phyloP scores from a whole-genome alignment of 75 land plant genomes.

The Sequoiadendron giganteum region DNA sequence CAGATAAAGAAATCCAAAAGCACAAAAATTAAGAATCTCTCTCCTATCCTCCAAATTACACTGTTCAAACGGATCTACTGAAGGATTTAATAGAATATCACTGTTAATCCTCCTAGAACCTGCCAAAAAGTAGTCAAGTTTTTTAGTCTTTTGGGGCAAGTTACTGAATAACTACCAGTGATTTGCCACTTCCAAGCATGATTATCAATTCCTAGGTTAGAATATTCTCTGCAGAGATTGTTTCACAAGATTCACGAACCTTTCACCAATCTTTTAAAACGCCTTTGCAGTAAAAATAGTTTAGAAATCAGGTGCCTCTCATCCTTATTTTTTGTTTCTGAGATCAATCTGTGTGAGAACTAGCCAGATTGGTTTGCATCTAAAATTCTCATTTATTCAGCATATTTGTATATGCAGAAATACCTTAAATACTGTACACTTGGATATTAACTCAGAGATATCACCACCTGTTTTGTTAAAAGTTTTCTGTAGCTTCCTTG shows the following conservation, averaged over 20 bases:
- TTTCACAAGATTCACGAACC: background rate
- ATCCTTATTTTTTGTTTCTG: background rate
- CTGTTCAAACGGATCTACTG: background rate
- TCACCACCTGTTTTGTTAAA: background rate
- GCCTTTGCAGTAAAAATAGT: background rate
- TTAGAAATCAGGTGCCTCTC: background rate
- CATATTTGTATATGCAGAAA: background rate
- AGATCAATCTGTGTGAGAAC: background rate
- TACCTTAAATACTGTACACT: background rate
- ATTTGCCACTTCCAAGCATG: background rate
- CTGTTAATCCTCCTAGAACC: background rate
- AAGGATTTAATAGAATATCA: background rate
- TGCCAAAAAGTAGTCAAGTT: background rate
- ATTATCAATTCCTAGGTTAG: background rate
- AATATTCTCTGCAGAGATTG: background rate
- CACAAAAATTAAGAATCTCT: background rate
- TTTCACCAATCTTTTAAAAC: no score
- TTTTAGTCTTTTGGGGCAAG: no score
- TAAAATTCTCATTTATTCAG: background rate
- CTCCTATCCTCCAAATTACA: background rate
- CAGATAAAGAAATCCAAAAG: background rate
- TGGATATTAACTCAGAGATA: background rate
- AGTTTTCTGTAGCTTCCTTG: background rate
- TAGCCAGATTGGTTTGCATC: background rate
- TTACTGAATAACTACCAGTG: no score